Base-by-base conservation (phyloP, 2,329 filamentous ascomycete species). In the Tolypocladium amazonense region DNA sequence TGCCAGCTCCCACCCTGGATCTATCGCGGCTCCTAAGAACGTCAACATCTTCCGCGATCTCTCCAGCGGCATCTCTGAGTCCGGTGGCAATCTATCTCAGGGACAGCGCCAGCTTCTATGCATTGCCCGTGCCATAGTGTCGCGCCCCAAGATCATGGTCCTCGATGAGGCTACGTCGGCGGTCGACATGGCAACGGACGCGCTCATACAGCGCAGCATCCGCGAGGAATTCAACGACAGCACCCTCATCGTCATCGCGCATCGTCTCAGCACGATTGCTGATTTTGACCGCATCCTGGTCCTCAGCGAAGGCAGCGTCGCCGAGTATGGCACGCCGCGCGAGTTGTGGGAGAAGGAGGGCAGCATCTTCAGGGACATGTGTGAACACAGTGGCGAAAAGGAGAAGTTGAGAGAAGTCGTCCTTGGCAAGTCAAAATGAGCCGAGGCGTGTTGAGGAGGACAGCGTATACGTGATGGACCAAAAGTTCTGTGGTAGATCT, bases 151-250 rank as follows among this genome's bases (percentile, higher is more conserved):
- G 68, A 85, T 93, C 65, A 88, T 93, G 82, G 84, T 92, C 1
- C 80, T 92, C 1, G 89, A 93, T 69, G 89, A 92, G 74, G 89
- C 89, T 0, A 93, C 89, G 0, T 87, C 83, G 3, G 88, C 89
- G 0, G 88, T 92, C 2, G 89, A 92, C 70, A 90, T 90, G 86
- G 77, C 81, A 47, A 92, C 89, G 0, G 89, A 92, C 69, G 76
- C 80, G 1, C 79, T 90, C 33, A 92, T 92, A 66, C 88, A 92
- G 74, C 81, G 85, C 7, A 85, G 80, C 57, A 90, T 92, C 65
- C 80, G 88, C 27, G 84, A 88, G 67, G 87, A 90, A 69, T 90
- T 90, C 63, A 83, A 79, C 0, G 83, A 83, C 62, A 82, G 81
- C 47, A 90, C 88, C 0, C 75, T 91, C 35, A 73, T 92, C 23